Conservation (phyloP, 225 moss, liverwort and hornwort species). For the Neckera pumila region DNA sequence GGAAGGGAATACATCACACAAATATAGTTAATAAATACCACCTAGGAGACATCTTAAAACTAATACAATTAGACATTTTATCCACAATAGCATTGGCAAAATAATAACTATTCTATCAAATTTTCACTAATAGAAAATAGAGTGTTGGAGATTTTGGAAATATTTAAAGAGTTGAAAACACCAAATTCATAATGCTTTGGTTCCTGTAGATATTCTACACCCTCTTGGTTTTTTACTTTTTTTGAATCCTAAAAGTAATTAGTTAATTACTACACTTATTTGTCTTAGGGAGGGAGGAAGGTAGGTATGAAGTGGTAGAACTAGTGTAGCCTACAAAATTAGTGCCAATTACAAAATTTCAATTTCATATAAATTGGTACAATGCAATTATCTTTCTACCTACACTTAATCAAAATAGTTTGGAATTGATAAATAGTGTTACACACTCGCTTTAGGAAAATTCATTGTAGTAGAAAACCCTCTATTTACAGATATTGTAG, state of each 20-base stretch:
- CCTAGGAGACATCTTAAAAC: background rate
- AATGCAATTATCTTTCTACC: background rate
- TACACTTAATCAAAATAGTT: background rate
- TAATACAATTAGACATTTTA: background rate
- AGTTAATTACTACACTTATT: background rate
- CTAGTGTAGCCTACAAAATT: background rate
- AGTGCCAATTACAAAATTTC: background rate
- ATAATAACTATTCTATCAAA: background rate
- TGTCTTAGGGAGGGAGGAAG: fast-evolving
- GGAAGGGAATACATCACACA: background rate
- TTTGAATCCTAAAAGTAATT: background rate
- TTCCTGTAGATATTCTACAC: background rate
- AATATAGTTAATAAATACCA: background rate
- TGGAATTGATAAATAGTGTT: background rate
- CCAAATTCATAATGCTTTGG: background rate
- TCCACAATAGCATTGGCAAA: background rate
- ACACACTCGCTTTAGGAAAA: background rate
- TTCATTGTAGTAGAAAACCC: fast-evolving
- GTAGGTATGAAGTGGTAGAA: fast-evolving
- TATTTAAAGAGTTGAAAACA: background rate
- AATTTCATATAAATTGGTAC: background rate
- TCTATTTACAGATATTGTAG: background rate
- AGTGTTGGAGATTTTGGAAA: background rate
- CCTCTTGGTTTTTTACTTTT: background rate
- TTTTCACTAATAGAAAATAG: background rate